Evolutionary conservation across 225 moss, liverwort and hornwort genomes (phyloP).

Genomic region (Sphagnum tenellum): DNA sequence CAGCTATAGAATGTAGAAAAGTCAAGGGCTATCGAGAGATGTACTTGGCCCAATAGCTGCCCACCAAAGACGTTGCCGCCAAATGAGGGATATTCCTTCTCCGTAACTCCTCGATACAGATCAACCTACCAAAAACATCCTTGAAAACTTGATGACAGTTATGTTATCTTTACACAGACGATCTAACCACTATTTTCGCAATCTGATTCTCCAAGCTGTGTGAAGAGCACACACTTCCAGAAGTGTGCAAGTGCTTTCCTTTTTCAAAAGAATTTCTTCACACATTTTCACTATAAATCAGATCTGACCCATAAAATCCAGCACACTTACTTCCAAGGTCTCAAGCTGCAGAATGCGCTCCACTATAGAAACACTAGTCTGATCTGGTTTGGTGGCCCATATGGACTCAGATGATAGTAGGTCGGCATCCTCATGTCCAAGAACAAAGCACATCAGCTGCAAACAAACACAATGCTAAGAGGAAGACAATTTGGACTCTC

Average conservation of each 20-base stretch:
- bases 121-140: slow-evolving; percentile 30
- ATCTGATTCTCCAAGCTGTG: too few species aligned
- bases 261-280: too few species aligned
- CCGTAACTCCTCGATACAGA: slow-evolving; percentile 41
- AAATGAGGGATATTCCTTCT: slow-evolving; percentile 39
- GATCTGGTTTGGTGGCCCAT: slow-evolving; percentile 47
- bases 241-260: too few species aligned
- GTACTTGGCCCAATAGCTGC: slow-evolving; percentile 51
- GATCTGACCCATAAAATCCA: background rate
- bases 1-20: too few species aligned
- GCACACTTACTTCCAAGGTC: slow-evolving; percentile 36
- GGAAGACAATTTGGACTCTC: too few species aligned
- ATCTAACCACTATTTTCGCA: too few species aligned
- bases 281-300: background rate
- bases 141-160: too few species aligned
- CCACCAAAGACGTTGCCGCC: slow-evolving; percentile 50
- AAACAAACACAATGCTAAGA: slow-evolving; percentile 3
- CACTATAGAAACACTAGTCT: slow-evolving; percentile 27
- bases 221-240: background rate
- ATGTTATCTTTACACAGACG: too few species aligned
- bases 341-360: slow-evolving; percentile 51
- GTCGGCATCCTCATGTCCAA: slow-evolving; percentile 48
- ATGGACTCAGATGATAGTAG: slow-evolving; percentile 41
- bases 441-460: slow-evolving; percentile 49
- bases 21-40: slow-evolving; percentile 1